These are phyloP conservation scores for Vaccinium darrowii DNA, from an alignment of 148 eudicot species.

Conservation along the genomic window DNA sequence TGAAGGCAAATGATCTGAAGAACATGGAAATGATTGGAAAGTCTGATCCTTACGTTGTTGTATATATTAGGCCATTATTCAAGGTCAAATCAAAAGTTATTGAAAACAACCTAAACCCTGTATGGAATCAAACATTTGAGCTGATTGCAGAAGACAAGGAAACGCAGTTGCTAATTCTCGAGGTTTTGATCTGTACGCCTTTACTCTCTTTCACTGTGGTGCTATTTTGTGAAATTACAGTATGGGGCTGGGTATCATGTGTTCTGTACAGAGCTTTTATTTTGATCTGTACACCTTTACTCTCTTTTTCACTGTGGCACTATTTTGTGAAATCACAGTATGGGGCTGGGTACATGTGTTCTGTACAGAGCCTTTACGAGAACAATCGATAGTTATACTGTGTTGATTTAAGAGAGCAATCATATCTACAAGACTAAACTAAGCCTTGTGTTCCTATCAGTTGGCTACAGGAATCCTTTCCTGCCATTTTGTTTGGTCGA, in stretches of 20 bases:
- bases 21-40: constrained; percentile 93
- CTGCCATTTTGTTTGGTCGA: background rate
- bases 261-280: constrained; percentile 11
- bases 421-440: background rate
- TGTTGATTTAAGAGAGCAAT: background rate
- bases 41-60: constrained; percentile 83
- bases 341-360: background rate
- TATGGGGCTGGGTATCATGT: background rate
- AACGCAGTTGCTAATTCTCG: constrained; percentile 74
- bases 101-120: constrained; percentile 85
- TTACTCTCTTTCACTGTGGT: constrained; percentile 1
- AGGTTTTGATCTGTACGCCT: constrained; percentile 52
- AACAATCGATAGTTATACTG: background rate
- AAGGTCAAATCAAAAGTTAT: constrained; percentile 83
- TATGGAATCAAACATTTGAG: constrained; percentile 86
- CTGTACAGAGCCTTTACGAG: background rate
- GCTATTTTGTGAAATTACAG: background rate
- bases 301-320: constrained; percentile 1
- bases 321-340: background rate
- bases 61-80: constrained; percentile 72
- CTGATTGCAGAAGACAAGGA: constrained; percentile 93
- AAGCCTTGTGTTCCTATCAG: background rate
- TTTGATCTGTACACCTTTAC: constrained; percentile 22
- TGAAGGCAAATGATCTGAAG: constrained; percentile 82
- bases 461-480: background rate